Base-by-base conservation (phyloP, 306 rosid genomes). In the Trifolium fragiferum region DNA sequence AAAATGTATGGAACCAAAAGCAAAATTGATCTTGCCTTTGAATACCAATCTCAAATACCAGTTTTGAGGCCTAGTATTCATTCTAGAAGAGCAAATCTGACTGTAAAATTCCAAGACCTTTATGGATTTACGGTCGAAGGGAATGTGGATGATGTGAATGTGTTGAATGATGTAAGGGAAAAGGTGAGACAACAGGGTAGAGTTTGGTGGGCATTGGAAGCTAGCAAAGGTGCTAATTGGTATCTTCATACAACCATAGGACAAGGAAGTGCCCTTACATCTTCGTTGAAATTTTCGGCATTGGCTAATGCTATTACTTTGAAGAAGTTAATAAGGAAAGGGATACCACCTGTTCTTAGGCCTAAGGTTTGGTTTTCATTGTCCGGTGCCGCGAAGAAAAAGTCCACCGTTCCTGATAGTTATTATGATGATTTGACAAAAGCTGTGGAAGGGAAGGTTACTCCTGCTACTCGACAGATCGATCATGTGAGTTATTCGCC, bases 121-220 rank as follows among this genome's bases (percentile, higher is more conserved):
- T 95, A 95, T 73, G 96, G 92, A 51, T 95, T 95, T 74, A 81
- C 93, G 5, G 99, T 95, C 19, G 99, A 95, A 83, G 99, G 99
- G 82, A 95, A 90, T 92, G 99, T 95, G 70, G 99, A 95, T 72
- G 98, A 95, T 84, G 99, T 92, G 13, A 94, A 95, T 68, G 93
- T 95, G 86, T 75, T 95, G 87, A 95, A 95, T 78, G 99, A 95
- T 86, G 96, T 95, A 32, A 80, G 99, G 77, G 99, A 95, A 78
- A 95, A 90, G 87, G 99, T 95, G 80, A 88, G 98, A 81, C 86
- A 90, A 68, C 99, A 95, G 73, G 99, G 96, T 7, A 76, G 97
- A 70, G 95, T 87, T 21, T 95, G 99, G 99, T 95, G 99, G 99
- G 92, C 97, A 19, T 81, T 95, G 81, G 99, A 95, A 77, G 98